A percentile compares a stretch with the other conserved stretches of the same genome.
Evolutionary conservation across 306 rosid genomes (phyloP).

Genomic region (Lablab purpureus): DNA sequence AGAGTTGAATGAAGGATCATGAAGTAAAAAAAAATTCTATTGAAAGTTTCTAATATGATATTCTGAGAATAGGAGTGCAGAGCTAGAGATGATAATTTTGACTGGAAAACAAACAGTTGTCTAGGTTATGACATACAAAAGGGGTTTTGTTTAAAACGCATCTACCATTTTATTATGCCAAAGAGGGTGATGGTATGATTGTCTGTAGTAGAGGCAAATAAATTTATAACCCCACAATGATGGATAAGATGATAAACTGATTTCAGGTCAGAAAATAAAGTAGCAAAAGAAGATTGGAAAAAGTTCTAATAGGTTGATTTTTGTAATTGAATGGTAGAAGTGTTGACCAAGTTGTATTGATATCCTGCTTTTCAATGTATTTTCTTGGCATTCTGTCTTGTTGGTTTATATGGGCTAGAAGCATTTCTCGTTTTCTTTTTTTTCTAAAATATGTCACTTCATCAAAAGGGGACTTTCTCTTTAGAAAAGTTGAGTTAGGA

Average conservation of each 20-base stretch:
- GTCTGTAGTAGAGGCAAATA: not conserved
- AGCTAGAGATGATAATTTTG: not conserved
- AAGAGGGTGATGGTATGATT: not conserved
- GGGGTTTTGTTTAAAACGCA: not conserved
- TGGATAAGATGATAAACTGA: not conserved
- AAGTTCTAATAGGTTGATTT: not conserved
- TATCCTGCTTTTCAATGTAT: constrained; percentile 18
- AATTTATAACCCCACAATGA: not conserved
- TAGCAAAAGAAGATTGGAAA: not conserved
- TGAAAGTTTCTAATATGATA: not conserved
- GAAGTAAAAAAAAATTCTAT: not conserved
- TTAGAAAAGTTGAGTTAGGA: not conserved
- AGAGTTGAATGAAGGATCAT: not conserved
- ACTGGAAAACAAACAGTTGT: not conserved
- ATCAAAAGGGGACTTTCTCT: not conserved
- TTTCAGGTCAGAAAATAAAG: not conserved
- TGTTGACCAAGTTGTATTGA: constrained; percentile 26
- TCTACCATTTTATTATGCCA: constrained; percentile 13
- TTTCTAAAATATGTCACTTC: too few species aligned
- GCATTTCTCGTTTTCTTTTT: too few species aligned
- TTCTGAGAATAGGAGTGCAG: not conserved
- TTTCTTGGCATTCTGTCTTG: not conserved
- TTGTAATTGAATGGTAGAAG: not conserved
- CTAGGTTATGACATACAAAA: not conserved
- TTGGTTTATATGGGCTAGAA: too few species aligned